Evolutionary conservation across 257 asterid species (phyloP), one percentile per base, ranked within the genome.

Genomic region (Anisodus acutangulus): DNA sequence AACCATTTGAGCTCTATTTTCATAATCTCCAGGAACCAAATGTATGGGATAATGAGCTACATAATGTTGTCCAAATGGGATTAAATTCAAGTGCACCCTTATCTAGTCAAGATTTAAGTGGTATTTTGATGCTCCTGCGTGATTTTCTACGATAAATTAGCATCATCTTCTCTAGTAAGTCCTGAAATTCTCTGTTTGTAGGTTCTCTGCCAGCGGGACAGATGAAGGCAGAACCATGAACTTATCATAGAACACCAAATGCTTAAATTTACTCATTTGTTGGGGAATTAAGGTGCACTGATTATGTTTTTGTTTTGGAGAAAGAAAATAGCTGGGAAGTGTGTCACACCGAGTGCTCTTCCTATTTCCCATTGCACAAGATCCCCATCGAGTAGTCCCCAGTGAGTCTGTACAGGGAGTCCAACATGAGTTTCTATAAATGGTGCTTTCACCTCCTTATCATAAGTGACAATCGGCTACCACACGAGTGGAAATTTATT

Each of bases 41-140:
- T 35, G 86, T 83, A 54, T 94, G 98, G 98, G 97, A 93, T 59
- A 94, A 88, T 49, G 98, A 95, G 84, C 97, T 94, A 80, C 94
- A 95, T 80, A 94, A 89, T 78, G 60, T 94, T 31, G 90, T 94
- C 78, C 95, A 93, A 83, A 92, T 92, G 97, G 98, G 97, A 84
- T 88, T 93, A 78, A 91, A 87, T 90, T 87, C 95, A 12, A 90
- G 82, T 58, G 82, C 83, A 79, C 87, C 95, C 81, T 88, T 85
- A 47, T 87, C 74, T 87, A 85, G 89, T 91, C 96, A 92, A 86
- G 96, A 93, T 89, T 67, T 92, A 83, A 90, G 86, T 83, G 97
- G 97, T 92, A 51, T 31, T 54, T 16, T 83, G 16, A 60, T 69
- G 66, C 78, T 31, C 71, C 69, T 31, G 51, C 7, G 51, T 78